Evolutionary conservation across 345 rosid genomes (phyloP).

Genomic region (Rhodamnia rubescens): DNA sequence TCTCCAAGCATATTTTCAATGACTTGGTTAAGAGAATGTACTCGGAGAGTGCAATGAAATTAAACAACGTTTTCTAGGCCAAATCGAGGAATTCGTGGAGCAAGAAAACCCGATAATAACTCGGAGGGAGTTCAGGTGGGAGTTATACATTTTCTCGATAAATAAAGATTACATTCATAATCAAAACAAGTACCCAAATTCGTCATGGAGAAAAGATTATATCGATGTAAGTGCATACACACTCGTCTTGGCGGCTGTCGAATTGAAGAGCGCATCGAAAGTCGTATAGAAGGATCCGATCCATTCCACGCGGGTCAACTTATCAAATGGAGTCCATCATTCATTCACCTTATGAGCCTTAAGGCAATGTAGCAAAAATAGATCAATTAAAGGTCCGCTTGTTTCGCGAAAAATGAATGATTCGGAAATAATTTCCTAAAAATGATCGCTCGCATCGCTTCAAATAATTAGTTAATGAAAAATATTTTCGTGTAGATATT

Average conservation of each 20-base stretch:
- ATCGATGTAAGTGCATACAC: fast-evolving
- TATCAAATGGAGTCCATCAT: fast-evolving
- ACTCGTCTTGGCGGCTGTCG: fast-evolving
- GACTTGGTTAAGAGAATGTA: background rate
- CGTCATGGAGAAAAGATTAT: fast-evolving
- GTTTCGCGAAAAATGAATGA: too few species aligned
- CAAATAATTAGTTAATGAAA: too few species aligned
- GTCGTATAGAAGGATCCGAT: fast-evolving
- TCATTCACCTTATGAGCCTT: fast-evolving
- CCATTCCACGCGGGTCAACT: fast-evolving
- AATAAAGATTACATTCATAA: background rate
- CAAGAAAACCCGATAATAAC: background rate
- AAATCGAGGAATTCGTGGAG: background rate
- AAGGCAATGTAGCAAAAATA: fast-evolving
- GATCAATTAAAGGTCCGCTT: background rate
- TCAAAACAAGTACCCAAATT: background rate
- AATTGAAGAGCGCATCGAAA: background rate
- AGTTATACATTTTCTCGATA: fast-evolving
- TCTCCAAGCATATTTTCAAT: fast-evolving
- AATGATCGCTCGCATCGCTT: too few species aligned
- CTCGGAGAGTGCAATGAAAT: background rate
- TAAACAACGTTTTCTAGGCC: fast-evolving
- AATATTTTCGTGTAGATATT: background rate
- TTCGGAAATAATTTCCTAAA: too few species aligned
- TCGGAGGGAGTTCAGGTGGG: fast-evolving